These are phyloP conservation scores for Schizonepeta tenuifolia DNA, from an alignment of 257 asterid genomes.

Conservation along the genomic window DNA sequence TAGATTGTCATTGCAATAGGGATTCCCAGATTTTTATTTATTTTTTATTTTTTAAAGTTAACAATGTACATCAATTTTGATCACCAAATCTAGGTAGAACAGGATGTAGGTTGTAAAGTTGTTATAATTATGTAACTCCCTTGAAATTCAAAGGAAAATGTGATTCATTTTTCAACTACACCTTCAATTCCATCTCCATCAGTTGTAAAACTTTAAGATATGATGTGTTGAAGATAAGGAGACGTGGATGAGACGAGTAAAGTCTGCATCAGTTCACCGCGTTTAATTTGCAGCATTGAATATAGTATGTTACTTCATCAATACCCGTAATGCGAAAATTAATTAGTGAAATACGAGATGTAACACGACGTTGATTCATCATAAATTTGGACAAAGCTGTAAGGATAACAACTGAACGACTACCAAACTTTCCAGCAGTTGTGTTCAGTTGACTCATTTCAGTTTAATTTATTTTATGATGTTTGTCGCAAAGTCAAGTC, in stretches of 20 bases:
- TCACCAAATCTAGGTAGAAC: conserved; percentile 35
- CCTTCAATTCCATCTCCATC: not conserved
- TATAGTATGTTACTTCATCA: conserved; percentile 3
- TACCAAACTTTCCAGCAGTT: conserved; percentile 3
- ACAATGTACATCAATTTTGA: conserved; percentile 52
- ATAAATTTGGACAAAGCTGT: conserved; percentile 20
- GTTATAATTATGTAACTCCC: conserved; percentile 30
- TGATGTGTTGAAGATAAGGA: not conserved
- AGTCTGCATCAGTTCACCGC: not conserved
- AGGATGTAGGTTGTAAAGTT: conserved; percentile 43
- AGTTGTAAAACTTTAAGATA: not conserved
- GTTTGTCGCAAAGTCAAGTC: conserved; percentile 26
- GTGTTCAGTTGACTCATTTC: conserved; percentile 22
- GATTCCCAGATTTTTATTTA: conserved; percentile 24
- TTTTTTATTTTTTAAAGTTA: conserved; percentile 4
- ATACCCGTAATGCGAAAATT: not conserved
- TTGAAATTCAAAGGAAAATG: conserved; percentile 30
- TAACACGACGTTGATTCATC: not conserved
- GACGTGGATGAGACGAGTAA: not conserved
- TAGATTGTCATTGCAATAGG: conserved; percentile 38
- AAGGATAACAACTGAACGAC: conserved; percentile 2
- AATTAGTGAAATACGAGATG: not conserved
- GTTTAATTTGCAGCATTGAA: not conserved
- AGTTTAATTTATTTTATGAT: not conserved
- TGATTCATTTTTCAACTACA: conserved; percentile 13